These are phyloP conservation scores for Pseudocercospora fijiensis DNA, from an alignment of 2,329 filamentous ascomycete genomes.

Conservation along the genomic window DNA sequence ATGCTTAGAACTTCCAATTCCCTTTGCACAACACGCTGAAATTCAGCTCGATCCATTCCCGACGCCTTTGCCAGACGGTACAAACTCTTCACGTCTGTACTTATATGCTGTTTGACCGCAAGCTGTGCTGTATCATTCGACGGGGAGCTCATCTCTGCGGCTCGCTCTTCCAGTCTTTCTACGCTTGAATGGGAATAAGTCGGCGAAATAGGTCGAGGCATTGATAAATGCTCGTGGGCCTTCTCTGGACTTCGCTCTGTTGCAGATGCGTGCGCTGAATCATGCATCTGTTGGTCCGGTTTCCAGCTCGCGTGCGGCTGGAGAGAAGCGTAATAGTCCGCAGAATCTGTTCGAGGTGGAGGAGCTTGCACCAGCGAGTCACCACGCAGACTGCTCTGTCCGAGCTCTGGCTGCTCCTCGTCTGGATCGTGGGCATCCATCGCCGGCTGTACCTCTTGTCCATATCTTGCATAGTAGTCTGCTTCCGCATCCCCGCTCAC, in stretches of 20 bases:
- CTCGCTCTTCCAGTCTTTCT: constrained; percentile 55
- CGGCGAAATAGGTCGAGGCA: constrained; percentile 53
- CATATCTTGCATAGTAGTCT: constrained; percentile 75
- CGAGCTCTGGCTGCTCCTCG: constrained; percentile 55
- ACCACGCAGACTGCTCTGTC: constrained; percentile 56
- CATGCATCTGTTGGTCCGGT: constrained; percentile 14
- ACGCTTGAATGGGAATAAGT: constrained; percentile 48
- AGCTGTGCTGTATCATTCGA: constrained; percentile 61
- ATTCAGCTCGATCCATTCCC: constrained; percentile 73
- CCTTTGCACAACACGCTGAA: constrained; percentile 67
- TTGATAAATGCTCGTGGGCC: constrained; percentile 26
- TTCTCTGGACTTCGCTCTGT: constrained; percentile 18
- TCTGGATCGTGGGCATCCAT: constrained; percentile 81
- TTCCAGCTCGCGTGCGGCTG: constrained; percentile 25
- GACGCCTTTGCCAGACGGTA: constrained; percentile 68
- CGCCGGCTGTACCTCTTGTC: constrained; percentile 70
- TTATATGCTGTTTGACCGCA: constrained; percentile 76
- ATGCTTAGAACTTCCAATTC: constrained; percentile 70
- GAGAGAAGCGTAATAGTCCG: constrained; percentile 23
- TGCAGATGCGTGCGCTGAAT: constrained; percentile 21
- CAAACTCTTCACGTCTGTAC: constrained; percentile 72
- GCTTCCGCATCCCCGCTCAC: constrained; percentile 52
- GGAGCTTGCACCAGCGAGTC: constrained; percentile 43
- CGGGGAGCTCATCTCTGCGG: constrained; percentile 33
- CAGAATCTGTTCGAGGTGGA: constrained; percentile 15